Evolutionary conservation across 2,329 filamentous ascomycete genomes (phyloP).

Genomic region (Penicillium sp.): DNA sequence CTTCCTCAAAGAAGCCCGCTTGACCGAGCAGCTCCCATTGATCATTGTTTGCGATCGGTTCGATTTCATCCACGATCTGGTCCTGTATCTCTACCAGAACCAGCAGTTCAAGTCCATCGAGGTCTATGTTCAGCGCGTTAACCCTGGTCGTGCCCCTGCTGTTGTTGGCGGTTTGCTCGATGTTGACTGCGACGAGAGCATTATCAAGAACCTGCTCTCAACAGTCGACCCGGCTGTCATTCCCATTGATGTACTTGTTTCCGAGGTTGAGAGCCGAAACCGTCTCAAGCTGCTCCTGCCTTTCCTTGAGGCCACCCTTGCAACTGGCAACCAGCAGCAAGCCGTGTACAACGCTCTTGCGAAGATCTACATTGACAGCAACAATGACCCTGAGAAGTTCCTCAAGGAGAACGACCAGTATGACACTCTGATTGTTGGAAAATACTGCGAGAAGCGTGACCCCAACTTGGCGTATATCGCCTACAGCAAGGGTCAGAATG

Average conservation of each 20-base stretch:
- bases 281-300: conserved; percentile 90
- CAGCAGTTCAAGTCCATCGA: conserved; percentile 99
- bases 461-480: conserved; percentile 93
- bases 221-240: conserved; percentile 82
- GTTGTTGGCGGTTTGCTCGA: conserved; percentile 92
- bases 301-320: conserved; percentile 89
- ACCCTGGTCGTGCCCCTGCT: conserved; percentile 82
- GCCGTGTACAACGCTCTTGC: conserved; percentile 95
- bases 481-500: conserved; percentile 95
- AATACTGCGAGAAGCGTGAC: conserved; percentile 98
- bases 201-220: conserved; percentile 86
- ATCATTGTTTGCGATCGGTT: conserved; percentile 99
- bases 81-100: conserved; percentile 96
- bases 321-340: conserved; percentile 88
- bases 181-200: conserved; percentile 92
- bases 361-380: conserved; percentile 99
- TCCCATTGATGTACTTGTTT: conserved; percentile 89
- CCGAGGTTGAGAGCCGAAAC: conserved; percentile 93
- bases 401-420: conserved; percentile 97
- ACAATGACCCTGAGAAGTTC: conserved; percentile 97
- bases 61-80: conserved; percentile 96
- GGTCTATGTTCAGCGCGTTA: conserved; percentile 95
- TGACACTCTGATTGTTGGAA: conserved; percentile 85
- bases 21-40: conserved; percentile 87
- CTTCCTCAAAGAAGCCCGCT: conserved; percentile 92